These are phyloP conservation scores for Penicillium silybi DNA, from an alignment of 495 filamentous ascomycete genomes.

Conservation along the genomic window DNA sequence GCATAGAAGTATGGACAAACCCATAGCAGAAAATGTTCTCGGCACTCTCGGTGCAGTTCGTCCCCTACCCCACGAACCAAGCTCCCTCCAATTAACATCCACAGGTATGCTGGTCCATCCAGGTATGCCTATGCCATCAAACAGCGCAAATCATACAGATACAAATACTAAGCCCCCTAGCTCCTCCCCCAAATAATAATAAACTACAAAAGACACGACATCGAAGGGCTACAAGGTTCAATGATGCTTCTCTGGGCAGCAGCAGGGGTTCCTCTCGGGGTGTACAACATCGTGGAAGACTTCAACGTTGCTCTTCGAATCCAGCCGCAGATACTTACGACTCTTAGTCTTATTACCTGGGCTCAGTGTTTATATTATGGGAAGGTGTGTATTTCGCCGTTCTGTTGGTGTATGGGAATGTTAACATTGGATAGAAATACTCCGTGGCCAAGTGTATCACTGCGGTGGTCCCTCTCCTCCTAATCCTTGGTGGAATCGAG, in stretches of 20 bases:
- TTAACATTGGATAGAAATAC: slow-evolving; percentile 35
- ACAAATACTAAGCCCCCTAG: too few relatives aligned
- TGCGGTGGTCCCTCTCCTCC: slow-evolving; percentile 30
- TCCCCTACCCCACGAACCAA: background rate
- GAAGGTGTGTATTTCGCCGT: slow-evolving; percentile 28
- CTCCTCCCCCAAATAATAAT: slow-evolving; percentile 62
- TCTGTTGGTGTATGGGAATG: background rate
- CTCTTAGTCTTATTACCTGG: slow-evolving; percentile 61
- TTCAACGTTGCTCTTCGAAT: slow-evolving; percentile 59
- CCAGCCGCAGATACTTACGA: slow-evolving; percentile 59
- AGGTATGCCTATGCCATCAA: slow-evolving; percentile 24
- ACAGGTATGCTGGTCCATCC: slow-evolving; percentile 51
- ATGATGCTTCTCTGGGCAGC: slow-evolving; percentile 69
- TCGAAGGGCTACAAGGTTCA: slow-evolving; percentile 53
- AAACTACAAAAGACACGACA: slow-evolving; percentile 59
- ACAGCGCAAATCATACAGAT: slow-evolving; percentile 1
- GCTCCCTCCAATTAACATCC: slow-evolving; percentile 11
- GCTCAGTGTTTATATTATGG: slow-evolving; percentile 63
- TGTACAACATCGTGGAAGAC: slow-evolving; percentile 59
- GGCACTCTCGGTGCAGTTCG: slow-evolving; percentile 55
- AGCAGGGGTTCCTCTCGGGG: slow-evolving; percentile 60
- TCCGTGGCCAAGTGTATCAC: slow-evolving; percentile 38
- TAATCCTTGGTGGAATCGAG: slow-evolving; percentile 50
- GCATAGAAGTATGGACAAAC: slow-evolving; percentile 43
- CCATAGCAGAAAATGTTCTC: slow-evolving; percentile 52